Evolutionary conservation across 805 yeast species (phyloP).

Genomic region (Spathaspora passalidarum): DNA sequence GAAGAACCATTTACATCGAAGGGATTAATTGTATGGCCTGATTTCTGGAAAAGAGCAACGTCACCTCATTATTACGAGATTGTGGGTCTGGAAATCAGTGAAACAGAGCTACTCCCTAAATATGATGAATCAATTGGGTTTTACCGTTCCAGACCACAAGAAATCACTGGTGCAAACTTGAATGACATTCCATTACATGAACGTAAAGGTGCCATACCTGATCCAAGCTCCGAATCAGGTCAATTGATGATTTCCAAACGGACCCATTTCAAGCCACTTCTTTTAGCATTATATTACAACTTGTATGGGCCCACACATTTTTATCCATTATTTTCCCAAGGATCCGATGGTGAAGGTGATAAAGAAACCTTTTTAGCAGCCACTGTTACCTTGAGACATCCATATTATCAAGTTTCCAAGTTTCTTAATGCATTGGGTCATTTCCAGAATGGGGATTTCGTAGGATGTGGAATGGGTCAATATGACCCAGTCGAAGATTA

Average conservation of each 20-base stretch:
- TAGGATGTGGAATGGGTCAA: constrained; percentile 80
- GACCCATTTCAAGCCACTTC: constrained; percentile 34
- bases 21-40: constrained; percentile 78
- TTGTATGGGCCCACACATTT: constrained; percentile 40
- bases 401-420: constrained; percentile 54
- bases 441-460: constrained; percentile 36
- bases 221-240: constrained; percentile 37
- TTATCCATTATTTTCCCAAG: constrained; percentile 43
- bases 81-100: constrained; percentile 47
- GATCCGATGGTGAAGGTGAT: constrained; percentile 72
- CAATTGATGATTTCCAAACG: constrained; percentile 40
- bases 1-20: constrained; percentile 50
- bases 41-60: constrained; percentile 83
- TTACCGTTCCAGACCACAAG: constrained; percentile 7
- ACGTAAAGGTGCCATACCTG: constrained; percentile 29
- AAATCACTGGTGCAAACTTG: constrained; percentile 5
- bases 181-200: constrained; percentile 28
- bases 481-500: constrained; percentile 65
- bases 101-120: constrained; percentile 24
- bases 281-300: constrained; percentile 41
- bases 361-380: constrained; percentile 77
- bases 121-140: constrained; percentile 30
- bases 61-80: constrained; percentile 70
- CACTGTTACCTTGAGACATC: constrained; percentile 47
- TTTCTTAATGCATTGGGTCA: constrained; percentile 53